Evolutionary conservation across 768 basidiomycete genomes (phyloP).

Genomic region (Dioszegia hungarica): DNA sequence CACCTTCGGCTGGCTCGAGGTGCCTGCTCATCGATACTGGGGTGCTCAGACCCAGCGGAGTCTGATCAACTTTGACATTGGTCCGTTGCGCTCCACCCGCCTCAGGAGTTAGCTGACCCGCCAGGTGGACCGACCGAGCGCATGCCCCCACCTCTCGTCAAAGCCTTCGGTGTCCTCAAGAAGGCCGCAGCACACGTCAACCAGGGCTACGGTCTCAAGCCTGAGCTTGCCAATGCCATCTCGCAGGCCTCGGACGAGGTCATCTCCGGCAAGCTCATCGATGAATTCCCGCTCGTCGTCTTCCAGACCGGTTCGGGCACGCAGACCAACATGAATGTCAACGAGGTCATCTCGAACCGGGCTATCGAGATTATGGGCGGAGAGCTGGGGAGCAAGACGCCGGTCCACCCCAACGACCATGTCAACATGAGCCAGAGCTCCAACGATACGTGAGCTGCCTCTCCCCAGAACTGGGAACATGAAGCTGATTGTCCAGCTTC

Average conservation of each 20-base stretch:
- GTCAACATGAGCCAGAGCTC: conserved; percentile 99
- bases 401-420: conserved; percentile 98
- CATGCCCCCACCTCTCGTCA: conserved; percentile 89
- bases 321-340: conserved; percentile 98
- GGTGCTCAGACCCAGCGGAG: conserved; percentile 98
- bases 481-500: conserved; percentile 58
- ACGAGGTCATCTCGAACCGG: conserved; percentile 98
- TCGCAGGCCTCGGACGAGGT: conserved; percentile 94
- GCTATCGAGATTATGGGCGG: conserved; percentile 97
- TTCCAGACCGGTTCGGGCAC: conserved; percentile 99
- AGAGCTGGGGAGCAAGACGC: conserved; percentile 88
- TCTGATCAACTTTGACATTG: conserved; percentile 97
- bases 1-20: conserved; percentile 91
- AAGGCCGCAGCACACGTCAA: conserved; percentile 94
- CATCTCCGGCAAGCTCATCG: conserved; percentile 87
- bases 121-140: conserved; percentile 74
- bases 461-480: background rate
- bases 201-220: conserved; percentile 80
- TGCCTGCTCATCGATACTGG: conserved; percentile 86
- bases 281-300: conserved; percentile 96
- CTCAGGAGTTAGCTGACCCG: background rate
- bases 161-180: conserved; percentile 95
- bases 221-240: conserved; percentile 80
- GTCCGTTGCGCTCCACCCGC: conserved; percentile 45
- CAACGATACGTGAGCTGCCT: conserved; percentile 81